Conservation (phyloP, 768 basidiomycete genomes). For the Tricholoma flavovirens region DNA sequence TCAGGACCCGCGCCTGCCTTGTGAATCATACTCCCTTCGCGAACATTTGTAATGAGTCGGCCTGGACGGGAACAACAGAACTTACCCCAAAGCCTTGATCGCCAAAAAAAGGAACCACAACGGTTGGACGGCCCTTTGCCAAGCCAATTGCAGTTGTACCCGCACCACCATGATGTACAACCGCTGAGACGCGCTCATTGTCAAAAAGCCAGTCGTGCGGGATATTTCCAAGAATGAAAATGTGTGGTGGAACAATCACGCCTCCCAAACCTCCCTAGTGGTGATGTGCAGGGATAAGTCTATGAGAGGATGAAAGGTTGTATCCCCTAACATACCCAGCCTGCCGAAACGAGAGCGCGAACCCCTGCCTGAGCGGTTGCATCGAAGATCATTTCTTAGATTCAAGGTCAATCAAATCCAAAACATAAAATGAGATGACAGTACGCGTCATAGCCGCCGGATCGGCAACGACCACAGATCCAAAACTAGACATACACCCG, state of each 20-base stretch:
- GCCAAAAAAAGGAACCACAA: constrained; percentile 63
- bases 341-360: constrained; percentile 56
- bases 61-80: constrained; percentile 12
- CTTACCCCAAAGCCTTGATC: constrained; percentile 54
- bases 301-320: neutral
- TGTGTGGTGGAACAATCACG: constrained; percentile 40
- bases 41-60: constrained; percentile 20
- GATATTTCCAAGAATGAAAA: constrained; percentile 61
- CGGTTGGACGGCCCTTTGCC: constrained; percentile 51
- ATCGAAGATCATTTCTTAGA: constrained; percentile 49
- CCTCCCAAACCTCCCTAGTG: constrained; percentile 50
- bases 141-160: constrained; percentile 63
- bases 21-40: constrained; percentile 54
- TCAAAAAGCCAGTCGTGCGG: constrained; percentile 70
- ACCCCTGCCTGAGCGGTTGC: constrained; percentile 51
- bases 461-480: constrained; percentile 56
- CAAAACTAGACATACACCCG: constrained; percentile 35
- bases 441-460: constrained; percentile 39
- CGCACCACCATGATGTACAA: constrained; percentile 63
- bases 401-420: neutral
- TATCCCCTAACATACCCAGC: constrained; percentile 47
- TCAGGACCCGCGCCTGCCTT: constrained; percentile 57
- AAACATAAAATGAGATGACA: too few relatives aligned
- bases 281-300: neutral
- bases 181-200: constrained; percentile 45